A percentile compares a stretch with the other conserved stretches of the same genome.
These are phyloP conservation scores for Colletotrichum higginsianum DNA, from an alignment of 2,329 filamentous ascomycete genomes.

Conservation along the genomic window DNA sequence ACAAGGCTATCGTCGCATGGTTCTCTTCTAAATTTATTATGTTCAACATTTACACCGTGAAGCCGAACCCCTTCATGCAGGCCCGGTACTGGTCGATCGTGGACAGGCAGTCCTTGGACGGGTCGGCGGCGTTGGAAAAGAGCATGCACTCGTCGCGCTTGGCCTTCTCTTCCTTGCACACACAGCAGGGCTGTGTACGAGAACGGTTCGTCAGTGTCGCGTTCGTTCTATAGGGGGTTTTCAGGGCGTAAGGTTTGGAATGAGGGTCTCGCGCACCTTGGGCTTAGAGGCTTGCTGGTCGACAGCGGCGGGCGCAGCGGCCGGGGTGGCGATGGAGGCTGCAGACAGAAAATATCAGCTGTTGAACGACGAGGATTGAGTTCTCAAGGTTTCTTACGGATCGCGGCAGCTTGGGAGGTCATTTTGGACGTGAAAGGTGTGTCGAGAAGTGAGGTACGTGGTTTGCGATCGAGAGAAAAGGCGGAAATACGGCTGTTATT, in stretches of 20 bases:
- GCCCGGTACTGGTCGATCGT: conserved; percentile 88
- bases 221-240: not conserved
- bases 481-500: conserved; percentile 11
- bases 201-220: conserved; percentile 18
- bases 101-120: conserved; percentile 85
- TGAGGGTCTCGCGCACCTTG: conserved; percentile 54
- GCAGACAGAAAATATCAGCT: conserved; percentile 18
- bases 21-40: not conserved
- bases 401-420: conserved; percentile 49
- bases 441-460: conserved; percentile 9
- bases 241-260: not conserved
- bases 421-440: conserved; percentile 43
- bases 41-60: conserved; percentile 71
- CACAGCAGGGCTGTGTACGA: conserved; percentile 85
- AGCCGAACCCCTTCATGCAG: conserved; percentile 96
- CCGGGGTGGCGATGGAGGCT: conserved; percentile 48
- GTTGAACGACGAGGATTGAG: not conserved
- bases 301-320: conserved; percentile 48
- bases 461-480: conserved; percentile 11
- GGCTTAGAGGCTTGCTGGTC: conserved; percentile 56
- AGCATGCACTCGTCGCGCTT: conserved; percentile 98
- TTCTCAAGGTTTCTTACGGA: conserved; percentile 46
- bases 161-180: conserved; percentile 96
- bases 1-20: conserved; percentile 34
- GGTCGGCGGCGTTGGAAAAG: conserved; percentile 88